Evolutionary conservation across 2,329 filamentous ascomycete species (phyloP), one percentile per base, ranked within the genome.

Genomic region (Arthrobotrys conoides): DNA sequence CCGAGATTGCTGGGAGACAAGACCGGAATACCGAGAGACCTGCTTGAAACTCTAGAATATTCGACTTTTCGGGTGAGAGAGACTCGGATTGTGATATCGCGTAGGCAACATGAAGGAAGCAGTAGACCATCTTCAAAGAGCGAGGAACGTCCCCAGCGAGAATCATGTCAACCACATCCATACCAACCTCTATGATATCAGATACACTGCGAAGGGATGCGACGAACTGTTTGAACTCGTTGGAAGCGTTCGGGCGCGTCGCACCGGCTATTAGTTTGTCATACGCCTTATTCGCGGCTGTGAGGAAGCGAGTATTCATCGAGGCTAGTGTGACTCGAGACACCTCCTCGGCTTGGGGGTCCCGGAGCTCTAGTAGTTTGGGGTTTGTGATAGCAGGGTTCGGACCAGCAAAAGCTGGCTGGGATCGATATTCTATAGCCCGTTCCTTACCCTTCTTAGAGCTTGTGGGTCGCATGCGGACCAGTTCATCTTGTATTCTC

Each of bases 51-150:
- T 79, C 76, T 14, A 79, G 46, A 36, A 48, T 67, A 8, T 63
- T 75, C 14, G 70, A 24, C 44, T 75, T 75, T 49, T 73, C 64
- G 18, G 75, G 75, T 1, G 69, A 70, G 16, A 33, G 46, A 16
- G 76, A 70, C 41, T 79, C 76, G 1, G 70, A 70, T 51, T 79
- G 76, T 27, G 69, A 73, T 3, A 79, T 79, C n/a, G 76, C 76
- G 14, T 79, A 79, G 3, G 76, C 76, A 14, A 79, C 69, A 18
- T 79, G 76, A 3, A 79, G 70, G 76, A 79, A 79, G 49, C 76
- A 73, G 55, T 79, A 79, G 6, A 79, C 76, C 49, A 66, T 71
- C 14, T 67, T 73, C 2, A 79, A 46, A 8, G 76, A 79, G 3
- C 59, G 49, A 16, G 76, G 71, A 6, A 75, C 71, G 46, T 73